Evolutionary conservation across 176 grass and related monocot species (phyloP).

Genomic region (Tillandsia leiboldiana): DNA sequence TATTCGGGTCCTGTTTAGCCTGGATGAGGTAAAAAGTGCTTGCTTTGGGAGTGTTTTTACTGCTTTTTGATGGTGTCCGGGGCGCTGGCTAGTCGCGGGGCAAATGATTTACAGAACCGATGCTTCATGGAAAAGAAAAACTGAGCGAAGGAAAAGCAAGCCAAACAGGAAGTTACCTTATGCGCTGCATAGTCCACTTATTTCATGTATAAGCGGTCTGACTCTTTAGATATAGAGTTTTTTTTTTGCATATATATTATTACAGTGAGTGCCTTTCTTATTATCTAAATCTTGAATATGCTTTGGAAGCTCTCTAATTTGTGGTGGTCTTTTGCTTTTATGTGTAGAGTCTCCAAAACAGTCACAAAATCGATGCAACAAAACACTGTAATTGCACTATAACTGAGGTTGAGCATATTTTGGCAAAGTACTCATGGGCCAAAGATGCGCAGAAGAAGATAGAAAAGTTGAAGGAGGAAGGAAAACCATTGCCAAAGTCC

Average conservation of each 20-base stretch:
- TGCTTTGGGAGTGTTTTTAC: no score
- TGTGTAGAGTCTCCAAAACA: slow-evolving; percentile 53
- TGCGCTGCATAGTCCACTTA: no score
- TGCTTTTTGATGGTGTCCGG: no score
- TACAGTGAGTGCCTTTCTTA: neutral
- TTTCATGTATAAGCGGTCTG: no score
- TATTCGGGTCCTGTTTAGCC: no score
- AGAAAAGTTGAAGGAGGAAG: slow-evolving; percentile 70
- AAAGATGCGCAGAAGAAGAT: slow-evolving; percentile 87
- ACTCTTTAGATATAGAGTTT: no score
- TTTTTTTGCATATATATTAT: neutral
- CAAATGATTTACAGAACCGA: no score
- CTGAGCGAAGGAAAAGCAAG: no score
- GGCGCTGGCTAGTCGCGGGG: no score
- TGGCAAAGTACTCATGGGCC: slow-evolving; percentile 86
- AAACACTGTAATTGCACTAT: slow-evolving; percentile 91
- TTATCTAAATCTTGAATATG: neutral
- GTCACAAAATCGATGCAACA: slow-evolving; percentile 54
- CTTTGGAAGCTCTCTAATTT: slow-evolving; percentile 7
- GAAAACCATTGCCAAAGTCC: slow-evolving; percentile 63
- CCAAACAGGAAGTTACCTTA: no score
- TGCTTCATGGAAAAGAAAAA: no score
- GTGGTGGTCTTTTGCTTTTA: slow-evolving; percentile 1
- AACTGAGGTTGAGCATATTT: slow-evolving; percentile 81
- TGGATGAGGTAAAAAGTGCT: no score